Conservation (phyloP, 129 eudicot genomes). For the Tagetes erecta region DNA sequence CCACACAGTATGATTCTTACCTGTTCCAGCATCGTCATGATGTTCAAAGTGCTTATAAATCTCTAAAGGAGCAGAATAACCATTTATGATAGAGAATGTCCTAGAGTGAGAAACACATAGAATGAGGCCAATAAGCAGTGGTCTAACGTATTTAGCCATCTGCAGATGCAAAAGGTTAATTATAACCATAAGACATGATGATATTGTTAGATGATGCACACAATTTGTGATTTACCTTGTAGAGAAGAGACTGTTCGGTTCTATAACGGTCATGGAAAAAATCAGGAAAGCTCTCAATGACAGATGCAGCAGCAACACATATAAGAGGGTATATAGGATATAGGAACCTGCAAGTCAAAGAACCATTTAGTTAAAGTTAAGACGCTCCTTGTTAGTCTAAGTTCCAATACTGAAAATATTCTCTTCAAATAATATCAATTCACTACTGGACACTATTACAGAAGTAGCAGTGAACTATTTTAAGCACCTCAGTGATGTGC, state of each 20-base stretch:
- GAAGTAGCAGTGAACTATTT: neutral
- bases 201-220: conserved; percentile 6
- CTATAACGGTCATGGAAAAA: conserved; percentile 69
- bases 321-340: conserved; percentile 97
- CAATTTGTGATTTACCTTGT: conserved; percentile 39
- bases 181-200: conserved; percentile 8
- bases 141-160: conserved; percentile 71
- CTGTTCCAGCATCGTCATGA: conserved; percentile 79
- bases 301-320: conserved; percentile 96
- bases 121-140: conserved; percentile 72
- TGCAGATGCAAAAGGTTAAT: conserved; percentile 38
- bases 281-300: conserved; percentile 88
- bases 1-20: conserved; percentile 33
- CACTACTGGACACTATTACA: neutral
- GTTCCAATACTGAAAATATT: neutral
- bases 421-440: neutral
- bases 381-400: conserved; percentile 19
- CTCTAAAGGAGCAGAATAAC: conserved; percentile 91
- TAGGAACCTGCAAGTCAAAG: conserved; percentile 75
- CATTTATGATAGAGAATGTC: conserved; percentile 85
- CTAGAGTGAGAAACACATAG: conserved; percentile 85
- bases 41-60: conserved; percentile 93
- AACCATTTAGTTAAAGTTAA: conserved; percentile 11
- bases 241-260: conserved; percentile 47
- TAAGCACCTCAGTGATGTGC: neutral